phyloP scores from a whole-genome alignment of 257 asterid genomes.

The Mentha longifolia region DNA sequence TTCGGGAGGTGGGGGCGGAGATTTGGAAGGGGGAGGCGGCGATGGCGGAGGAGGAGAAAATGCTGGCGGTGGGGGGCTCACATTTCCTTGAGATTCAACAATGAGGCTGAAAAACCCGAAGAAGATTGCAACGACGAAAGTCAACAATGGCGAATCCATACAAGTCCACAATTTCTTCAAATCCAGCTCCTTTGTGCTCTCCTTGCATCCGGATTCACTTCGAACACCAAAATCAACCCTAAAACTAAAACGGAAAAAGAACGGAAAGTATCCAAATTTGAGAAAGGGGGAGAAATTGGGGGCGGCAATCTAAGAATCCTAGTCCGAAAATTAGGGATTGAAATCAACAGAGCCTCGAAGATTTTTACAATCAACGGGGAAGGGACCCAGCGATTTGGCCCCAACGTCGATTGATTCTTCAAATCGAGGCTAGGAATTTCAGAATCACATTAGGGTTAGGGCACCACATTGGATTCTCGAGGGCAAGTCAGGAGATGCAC shows the following conservation, averaged over 20 bases:
- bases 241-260: background rate
- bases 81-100: constrained; percentile 63
- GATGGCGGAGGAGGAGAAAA: constrained; percentile 42
- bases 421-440: constrained; percentile 29
- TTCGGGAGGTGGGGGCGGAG: constrained; percentile 36
- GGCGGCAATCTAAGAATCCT: constrained; percentile 22
- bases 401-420: constrained; percentile 33
- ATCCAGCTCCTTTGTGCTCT: constrained; percentile 33
- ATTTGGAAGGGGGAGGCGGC: constrained; percentile 26
- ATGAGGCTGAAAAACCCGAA: constrained; percentile 41
- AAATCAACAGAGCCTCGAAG: constrained; percentile 21
- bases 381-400: constrained; percentile 21
- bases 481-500: constrained; percentile 33
- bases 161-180: constrained; percentile 29
- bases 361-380: constrained; percentile 36
- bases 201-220: constrained; percentile 54
- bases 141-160: constrained; percentile 65
- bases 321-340: constrained; percentile 19
- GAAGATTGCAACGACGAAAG: constrained; percentile 39
- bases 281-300: constrained; percentile 22
- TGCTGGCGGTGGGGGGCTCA: constrained; percentile 36
- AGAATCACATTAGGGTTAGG: constrained; percentile 38
- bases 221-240: constrained; percentile 24
- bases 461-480: constrained; percentile 42
- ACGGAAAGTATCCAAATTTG: background rate